phyloP scores from a whole-genome alignment of 2,329 filamentous ascomycete genomes.

The Fusarium sulawesiense region DNA sequence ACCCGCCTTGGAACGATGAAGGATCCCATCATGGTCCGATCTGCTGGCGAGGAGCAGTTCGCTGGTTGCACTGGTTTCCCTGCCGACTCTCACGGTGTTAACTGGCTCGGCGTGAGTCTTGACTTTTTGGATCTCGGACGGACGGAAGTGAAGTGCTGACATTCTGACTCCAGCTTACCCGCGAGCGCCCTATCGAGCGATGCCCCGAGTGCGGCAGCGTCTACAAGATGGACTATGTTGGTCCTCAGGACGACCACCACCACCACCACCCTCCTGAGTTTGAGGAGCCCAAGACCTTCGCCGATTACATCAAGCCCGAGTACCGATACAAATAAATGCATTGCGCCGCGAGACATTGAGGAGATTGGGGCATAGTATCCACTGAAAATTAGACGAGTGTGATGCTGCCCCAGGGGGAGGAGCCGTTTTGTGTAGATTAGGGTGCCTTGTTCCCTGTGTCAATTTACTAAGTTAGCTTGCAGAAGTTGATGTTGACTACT shows the following conservation, averaged over 20 bases:
- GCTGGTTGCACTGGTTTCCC: conserved; percentile 95
- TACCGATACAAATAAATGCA: conserved; percentile 77
- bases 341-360: conserved; percentile 35
- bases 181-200: conserved; percentile 90
- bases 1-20: conserved; percentile 91
- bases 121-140: conserved; percentile 21
- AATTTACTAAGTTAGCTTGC: conserved; percentile 51
- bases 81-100: conserved; percentile 88
- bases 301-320: conserved; percentile 93
- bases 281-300: conserved; percentile 94
- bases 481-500: conserved; percentile 45
- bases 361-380: conserved; percentile 39
- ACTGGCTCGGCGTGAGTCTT: conserved; percentile 85
- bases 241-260: conserved; percentile 80
- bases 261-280: conserved; percentile 70
- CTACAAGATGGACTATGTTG: conserved; percentile 98
- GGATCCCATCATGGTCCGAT: conserved; percentile 90
- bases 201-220: conserved; percentile 97
- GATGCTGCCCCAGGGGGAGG: conserved; percentile 41
- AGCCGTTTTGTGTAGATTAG: conserved; percentile 57
- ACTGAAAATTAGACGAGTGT: conserved; percentile 42
- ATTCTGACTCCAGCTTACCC: conserved; percentile 71
- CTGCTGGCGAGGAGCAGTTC: conserved; percentile 95
- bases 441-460: conserved; percentile 51
- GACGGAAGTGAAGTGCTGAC: conserved; percentile 34